phyloP scores from a whole-genome alignment of 768 basidiomycete species.

The Phlegmacium glaucopus region DNA sequence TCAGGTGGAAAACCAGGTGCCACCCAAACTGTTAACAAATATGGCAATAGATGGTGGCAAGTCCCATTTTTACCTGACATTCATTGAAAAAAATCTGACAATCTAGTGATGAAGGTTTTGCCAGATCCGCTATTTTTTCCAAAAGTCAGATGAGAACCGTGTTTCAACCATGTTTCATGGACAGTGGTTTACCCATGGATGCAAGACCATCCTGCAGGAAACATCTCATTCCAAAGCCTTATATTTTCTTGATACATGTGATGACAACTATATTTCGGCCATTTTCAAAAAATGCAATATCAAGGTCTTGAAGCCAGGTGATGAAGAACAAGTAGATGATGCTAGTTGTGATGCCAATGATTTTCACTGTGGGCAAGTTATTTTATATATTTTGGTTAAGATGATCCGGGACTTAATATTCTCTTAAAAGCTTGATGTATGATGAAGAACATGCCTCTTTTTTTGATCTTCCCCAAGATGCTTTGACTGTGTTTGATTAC shows the following conservation, averaged over 20 bases:
- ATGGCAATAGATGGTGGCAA: constrained; percentile 62
- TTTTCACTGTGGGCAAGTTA: constrained; percentile 56
- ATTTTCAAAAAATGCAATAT: constrained; percentile 61
- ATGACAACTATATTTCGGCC: constrained; percentile 47
- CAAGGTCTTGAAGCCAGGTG: constrained; percentile 33
- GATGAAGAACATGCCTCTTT: constrained; percentile 46
- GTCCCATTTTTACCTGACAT: constrained; percentile 9
- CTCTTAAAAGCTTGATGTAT: constrained; percentile 43
- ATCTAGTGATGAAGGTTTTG: constrained; percentile 52
- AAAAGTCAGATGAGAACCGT: constrained; percentile 33
- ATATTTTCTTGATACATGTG: constrained; percentile 54
- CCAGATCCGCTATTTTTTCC: constrained; percentile 62
- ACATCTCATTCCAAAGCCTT: constrained; percentile 60
- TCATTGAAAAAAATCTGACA: background rate
- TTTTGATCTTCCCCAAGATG: constrained; percentile 36
- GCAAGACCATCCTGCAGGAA: constrained; percentile 64
- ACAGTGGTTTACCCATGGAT: constrained; percentile 68
- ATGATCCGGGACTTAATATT: background rate
- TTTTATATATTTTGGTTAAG: background rate
- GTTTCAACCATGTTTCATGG: constrained; percentile 50
- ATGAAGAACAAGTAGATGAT: constrained; percentile 47
- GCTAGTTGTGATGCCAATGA: constrained; percentile 34
- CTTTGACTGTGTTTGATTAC: constrained; percentile 7
- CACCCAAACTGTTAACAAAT: constrained; percentile 48
- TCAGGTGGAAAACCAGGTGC: constrained; percentile 38